Evolutionary conservation across 1,284 basidiomycete genomes (phyloP).

Genomic region (Malassezia cuniculi): DNA sequence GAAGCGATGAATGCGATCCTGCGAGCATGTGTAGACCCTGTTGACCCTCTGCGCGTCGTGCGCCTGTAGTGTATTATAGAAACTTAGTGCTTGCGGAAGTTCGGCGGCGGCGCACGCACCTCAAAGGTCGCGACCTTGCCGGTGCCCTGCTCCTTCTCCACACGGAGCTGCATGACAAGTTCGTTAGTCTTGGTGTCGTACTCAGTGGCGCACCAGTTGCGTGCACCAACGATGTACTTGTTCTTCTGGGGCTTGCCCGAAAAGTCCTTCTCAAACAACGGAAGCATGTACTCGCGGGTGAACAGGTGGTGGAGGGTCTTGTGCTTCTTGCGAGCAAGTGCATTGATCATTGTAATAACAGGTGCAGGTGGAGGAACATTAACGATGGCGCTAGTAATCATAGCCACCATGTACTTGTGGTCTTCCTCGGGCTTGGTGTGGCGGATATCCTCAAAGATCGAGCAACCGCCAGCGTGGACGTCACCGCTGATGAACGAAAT

Average conservation of each 20-base stretch:
- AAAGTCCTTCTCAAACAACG: conserved; percentile 65
- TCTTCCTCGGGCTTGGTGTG: conserved; percentile 31
- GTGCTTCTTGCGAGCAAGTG: conserved; percentile 69
- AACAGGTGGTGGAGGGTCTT: conserved; percentile 46
- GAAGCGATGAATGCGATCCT: conserved; percentile 16
- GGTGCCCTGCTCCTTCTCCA: conserved; percentile 51
- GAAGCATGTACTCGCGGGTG: conserved; percentile 63
- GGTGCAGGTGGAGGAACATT: conserved; percentile 56
- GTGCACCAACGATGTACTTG: conserved; percentile 60
- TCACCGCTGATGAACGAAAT: conserved; percentile 39
- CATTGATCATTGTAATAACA: conserved; percentile 67
- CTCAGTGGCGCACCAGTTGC: conserved; percentile 76
- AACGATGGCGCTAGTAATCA: conserved; percentile 41
- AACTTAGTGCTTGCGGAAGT: conserved; percentile 1
- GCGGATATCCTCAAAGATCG: conserved; percentile 18
- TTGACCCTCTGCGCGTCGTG: conserved; percentile 13
- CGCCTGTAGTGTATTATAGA: conserved; percentile 7
- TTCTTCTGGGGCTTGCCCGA: conserved; percentile 60
- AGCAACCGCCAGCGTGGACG: conserved; percentile 36
- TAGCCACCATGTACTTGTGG: conserved; percentile 36
- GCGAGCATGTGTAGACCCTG: conserved; percentile 12
- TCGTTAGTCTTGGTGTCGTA: conserved; percentile 56
- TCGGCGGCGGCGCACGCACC: conserved; percentile 30
- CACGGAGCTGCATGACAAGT: conserved; percentile 70
- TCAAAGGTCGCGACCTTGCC: conserved; percentile 35